Conservation (phyloP, 768 basidiomycete species). For the Dendrothele bispora region DNA sequence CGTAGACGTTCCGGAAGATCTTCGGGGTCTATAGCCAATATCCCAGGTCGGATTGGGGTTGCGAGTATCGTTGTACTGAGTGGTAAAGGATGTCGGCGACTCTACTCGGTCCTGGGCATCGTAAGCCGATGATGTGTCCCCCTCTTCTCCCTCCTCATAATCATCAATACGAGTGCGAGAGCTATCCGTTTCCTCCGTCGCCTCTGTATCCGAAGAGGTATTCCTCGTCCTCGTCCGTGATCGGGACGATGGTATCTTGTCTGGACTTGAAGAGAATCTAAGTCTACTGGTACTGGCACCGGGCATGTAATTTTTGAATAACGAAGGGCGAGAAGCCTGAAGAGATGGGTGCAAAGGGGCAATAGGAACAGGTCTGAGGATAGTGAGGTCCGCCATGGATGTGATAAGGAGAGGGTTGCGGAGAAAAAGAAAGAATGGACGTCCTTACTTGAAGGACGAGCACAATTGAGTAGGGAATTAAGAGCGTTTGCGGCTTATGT, state of each 20-base stretch:
- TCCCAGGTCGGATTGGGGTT: no score
- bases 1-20: neutral
- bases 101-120: slow-evolving; percentile 18
- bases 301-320: slow-evolving; percentile 11
- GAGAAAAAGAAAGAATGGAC: neutral
- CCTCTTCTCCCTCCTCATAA: no score
- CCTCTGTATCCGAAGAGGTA: no score
- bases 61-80: no score
- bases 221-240: no score
- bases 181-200: neutral
- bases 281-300: slow-evolving; percentile 10
- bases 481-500: no score
- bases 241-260: neutral
- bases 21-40: slow-evolving; percentile 1
- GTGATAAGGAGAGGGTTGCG: neutral
- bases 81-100: no score
- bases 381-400: slow-evolving; percentile 55
- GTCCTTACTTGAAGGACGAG: no score
- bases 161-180: neutral
- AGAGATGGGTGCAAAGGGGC: slow-evolving; percentile 39
- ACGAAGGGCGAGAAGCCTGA: slow-evolving; percentile 18
- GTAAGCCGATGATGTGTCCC: slow-evolving; percentile 43
- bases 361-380: slow-evolving; percentile 42
- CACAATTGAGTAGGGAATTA: no score
- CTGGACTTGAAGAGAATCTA: no score